Evolutionary conservation across 768 basidiomycete species (phyloP), one percentile per base, ranked within the genome.

Genomic region (Cystofilobasidium ferigula): DNA sequence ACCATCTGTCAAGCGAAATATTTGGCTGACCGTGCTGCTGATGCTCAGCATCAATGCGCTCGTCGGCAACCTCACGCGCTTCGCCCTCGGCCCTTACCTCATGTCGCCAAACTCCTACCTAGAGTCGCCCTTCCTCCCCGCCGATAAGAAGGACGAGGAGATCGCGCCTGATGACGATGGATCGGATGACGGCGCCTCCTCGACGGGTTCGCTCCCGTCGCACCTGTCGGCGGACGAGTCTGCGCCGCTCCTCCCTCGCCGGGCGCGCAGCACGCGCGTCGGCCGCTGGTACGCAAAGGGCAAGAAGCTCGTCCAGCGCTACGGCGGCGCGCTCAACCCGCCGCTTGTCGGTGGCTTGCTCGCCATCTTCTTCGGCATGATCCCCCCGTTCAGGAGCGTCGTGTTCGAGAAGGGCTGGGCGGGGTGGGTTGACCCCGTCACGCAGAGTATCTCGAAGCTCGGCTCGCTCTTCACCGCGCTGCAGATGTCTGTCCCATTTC

Each of bases 401-500:
- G 51, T 76, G 8, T 76, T 75, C 54, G 60, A 71, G 40, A 57
- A 54, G 32, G 65, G 65, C 12, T 64, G 69, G 35, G 69, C 63
- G 8, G 73, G 70, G 3, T 70, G 62, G 62, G 53, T 76, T 8
- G 69, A 66, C 22, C 73, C 73, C 53, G 69, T 70, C 54, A 72
- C 71, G 2, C 51, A 69, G 36, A 48, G 45, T 3, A 32, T 70
- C 24, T 57, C 57, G 40, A 68, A 57, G 22, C 56, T 76, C 13
- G 75, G 75, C 14, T 62, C 63, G 24, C 70, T 76, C 22, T 76
- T 74, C 59, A 71, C 74, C 8, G 72, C 69, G 0, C 66, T 76
- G 6, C 74, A 75, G 63, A 74, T 71, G 71, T 73, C 71, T 18
- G 73, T 74, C 42, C 40, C 40, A n/a, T n/a, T 20, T 63, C 36